Evolutionary conservation across 208 protist species (phyloP).

Genomic region (Acanthamoeba divionensis): DNA sequence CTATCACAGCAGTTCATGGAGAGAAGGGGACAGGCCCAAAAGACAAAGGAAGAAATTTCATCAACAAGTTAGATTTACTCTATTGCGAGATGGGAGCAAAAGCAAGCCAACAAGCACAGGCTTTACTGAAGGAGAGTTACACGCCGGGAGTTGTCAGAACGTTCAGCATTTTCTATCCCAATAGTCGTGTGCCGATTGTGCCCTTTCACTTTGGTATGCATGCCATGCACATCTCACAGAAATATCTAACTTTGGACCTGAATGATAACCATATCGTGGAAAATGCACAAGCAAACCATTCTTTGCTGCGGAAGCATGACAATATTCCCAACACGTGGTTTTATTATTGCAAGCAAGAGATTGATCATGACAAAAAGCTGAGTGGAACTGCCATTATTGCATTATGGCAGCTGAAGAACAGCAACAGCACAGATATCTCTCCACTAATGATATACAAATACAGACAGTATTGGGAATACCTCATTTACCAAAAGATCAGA

Average conservation of each 20-base stretch:
- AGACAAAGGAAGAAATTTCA: too few relatives aligned
- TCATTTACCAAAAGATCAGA: neutral
- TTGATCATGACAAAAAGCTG: neutral
- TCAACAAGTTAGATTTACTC: too few relatives aligned
- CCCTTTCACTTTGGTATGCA: constrained; percentile 4
- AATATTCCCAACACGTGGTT: too few relatives aligned
- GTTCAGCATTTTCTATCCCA: constrained; percentile 5
- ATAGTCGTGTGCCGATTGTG: neutral
- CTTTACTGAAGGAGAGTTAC: neutral
- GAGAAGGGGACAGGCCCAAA: too few relatives aligned
- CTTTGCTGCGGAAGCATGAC: neutral
- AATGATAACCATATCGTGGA: neutral
- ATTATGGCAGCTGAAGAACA: neutral
- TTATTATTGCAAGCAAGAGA: constrained; percentile 14
- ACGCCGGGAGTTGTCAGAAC: neutral
- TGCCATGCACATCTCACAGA: neutral
- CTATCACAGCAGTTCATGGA: too few relatives aligned
- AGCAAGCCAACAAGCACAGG: neutral
- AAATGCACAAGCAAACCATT: neutral
- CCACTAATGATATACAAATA: neutral
- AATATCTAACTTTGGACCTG: neutral
- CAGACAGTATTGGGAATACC: neutral
- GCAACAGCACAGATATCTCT: neutral
- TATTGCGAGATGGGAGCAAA: too few relatives aligned
- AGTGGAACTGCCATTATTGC: neutral